A percentile compares a stretch with the other conserved stretches of the same genome.
These are phyloP conservation scores for Diaporthe sp. DNA, from an alignment of 2,329 filamentous ascomycete genomes.

Conservation along the genomic window DNA sequence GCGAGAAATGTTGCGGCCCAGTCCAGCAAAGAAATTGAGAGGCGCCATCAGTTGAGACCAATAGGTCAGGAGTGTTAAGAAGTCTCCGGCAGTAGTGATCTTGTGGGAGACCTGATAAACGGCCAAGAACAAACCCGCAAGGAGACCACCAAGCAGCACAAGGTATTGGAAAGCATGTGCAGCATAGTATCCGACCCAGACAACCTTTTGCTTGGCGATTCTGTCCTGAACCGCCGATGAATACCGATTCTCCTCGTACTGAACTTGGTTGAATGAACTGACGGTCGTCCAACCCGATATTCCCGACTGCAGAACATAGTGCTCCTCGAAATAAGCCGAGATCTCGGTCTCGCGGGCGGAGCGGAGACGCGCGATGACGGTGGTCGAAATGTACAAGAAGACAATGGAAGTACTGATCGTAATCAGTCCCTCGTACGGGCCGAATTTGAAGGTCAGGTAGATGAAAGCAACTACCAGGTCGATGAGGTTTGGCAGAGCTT, in stretches of 20 bases:
- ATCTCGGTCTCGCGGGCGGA: constrained; percentile 63
- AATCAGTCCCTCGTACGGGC: constrained; percentile 73
- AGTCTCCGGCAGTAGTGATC: constrained; percentile 72
- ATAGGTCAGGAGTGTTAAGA: constrained; percentile 79
- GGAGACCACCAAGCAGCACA: constrained; percentile 76
- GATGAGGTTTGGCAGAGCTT: constrained; percentile 70
- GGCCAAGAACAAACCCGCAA: constrained; percentile 71
- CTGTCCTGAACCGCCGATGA: constrained; percentile 60
- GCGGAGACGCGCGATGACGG: constrained; percentile 64
- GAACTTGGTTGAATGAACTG: constrained; percentile 70
- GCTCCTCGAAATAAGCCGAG: constrained; percentile 66
- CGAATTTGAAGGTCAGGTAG: constrained; percentile 70
- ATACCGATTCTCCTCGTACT: constrained; percentile 68
- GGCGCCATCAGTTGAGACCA: constrained; percentile 80
- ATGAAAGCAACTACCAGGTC: constrained; percentile 71
- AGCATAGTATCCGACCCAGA: constrained; percentile 61
- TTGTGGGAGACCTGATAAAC: constrained; percentile 73
- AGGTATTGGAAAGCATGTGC: constrained; percentile 70
- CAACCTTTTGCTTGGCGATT: constrained; percentile 52
- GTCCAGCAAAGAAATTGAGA: constrained; percentile 75
- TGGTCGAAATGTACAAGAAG: constrained; percentile 66
- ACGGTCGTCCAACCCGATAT: constrained; percentile 72
- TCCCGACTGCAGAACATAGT: constrained; percentile 67
- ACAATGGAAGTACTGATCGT: constrained; percentile 69
- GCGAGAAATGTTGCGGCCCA: constrained; percentile 68